Percentiles rank a stretch among this genome's conserved stretches.
These are phyloP conservation scores for Trametes maxima DNA, from an alignment of 768 basidiomycete species.

Conservation along the genomic window DNA sequence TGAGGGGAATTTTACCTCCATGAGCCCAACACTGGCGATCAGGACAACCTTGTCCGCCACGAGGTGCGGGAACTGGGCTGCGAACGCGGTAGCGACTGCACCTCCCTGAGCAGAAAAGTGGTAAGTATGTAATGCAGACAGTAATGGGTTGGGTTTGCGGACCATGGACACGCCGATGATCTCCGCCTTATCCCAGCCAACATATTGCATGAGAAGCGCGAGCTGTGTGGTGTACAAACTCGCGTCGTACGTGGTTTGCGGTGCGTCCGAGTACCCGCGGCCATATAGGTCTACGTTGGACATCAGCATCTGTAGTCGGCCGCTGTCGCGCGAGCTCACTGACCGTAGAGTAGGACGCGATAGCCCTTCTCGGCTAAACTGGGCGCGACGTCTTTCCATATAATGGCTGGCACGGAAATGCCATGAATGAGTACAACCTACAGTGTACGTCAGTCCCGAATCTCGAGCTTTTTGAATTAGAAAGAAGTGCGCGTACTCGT, in stretches of 20 bases:
- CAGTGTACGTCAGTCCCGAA: not conserved
- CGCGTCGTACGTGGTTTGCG: constrained; percentile 65
- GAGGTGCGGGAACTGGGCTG: constrained; percentile 69
- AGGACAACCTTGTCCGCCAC: constrained; percentile 66
- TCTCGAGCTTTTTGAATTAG: not conserved
- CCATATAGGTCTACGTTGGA: constrained; percentile 67
- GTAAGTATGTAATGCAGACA: not conserved
- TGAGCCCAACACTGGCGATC: constrained; percentile 68
- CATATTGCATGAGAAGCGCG: constrained; percentile 80
- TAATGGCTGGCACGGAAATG: constrained; percentile 71
- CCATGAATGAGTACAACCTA: constrained; percentile 81
- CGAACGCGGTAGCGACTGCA: constrained; percentile 70
- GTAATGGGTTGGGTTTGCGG: constrained; percentile 10
- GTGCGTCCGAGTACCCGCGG: constrained; percentile 82
- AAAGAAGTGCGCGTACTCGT: constrained; percentile 47
- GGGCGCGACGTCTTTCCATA: constrained; percentile 78
- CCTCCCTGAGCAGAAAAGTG: constrained; percentile 54
- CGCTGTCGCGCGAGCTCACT: not conserved
- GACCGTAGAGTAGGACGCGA: constrained; percentile 78
- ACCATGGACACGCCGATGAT: constrained; percentile 81
- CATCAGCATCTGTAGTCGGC: not conserved
- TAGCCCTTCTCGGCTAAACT: constrained; percentile 61
- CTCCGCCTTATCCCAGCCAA: constrained; percentile 68
- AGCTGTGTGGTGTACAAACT: constrained; percentile 73
- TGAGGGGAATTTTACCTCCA: constrained; percentile 50